Base-by-base conservation (phyloP, 129 eudicot genomes). In the Pseudognaphalium luteoalbum region DNA sequence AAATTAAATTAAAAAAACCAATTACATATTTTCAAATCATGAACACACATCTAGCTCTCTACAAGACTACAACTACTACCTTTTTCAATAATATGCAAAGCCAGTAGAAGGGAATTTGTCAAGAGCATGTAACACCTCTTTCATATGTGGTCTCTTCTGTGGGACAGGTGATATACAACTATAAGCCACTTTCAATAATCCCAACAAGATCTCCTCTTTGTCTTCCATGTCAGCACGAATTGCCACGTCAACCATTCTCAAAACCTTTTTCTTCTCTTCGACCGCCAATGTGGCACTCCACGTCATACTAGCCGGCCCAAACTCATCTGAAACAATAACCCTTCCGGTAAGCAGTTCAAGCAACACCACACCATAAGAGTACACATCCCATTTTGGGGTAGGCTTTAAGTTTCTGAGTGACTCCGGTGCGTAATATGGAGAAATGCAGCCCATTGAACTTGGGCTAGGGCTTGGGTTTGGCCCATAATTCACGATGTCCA, bases 71-170 rank as follows among this genome's bases (percentile, higher is more conserved):
- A 65, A 58, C 42, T 73, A 50, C n/a, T 57, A 70, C 19, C 44
- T 50, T 56, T 33, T 56, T 79, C 66, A 79, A 66, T 84, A 73
- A 66, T 81, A 76, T 34, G 82, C 79, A 42, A 87, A 81, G 56
- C 83, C 61, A 77, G 79, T 71, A 76, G 85, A 75, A 35, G 96
- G 95, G 56, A 95, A 89, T 78, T 87, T 95, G 57, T 95, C 99
- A 17, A 95, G 89, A 47, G 76, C 85, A 65, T 89, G 96, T 9
- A 91, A 71, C 51, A 82, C 97, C 79, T 95, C 99, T 84, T 86
- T 95, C 96, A 95, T 95, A 22, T 86, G 56, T 35, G 99, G 99
- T 84, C 99, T 90, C 89, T 91, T 95, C 42, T 91, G 96, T 54
- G 99, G 97, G 62, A 82, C 83, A 4, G 93, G 82, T 15, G 97